A percentile compares a stretch with the other conserved stretches of the same genome.
Evolutionary conservation across 148 eudicot genomes (phyloP).

Genomic region (Cornus suecica): DNA sequence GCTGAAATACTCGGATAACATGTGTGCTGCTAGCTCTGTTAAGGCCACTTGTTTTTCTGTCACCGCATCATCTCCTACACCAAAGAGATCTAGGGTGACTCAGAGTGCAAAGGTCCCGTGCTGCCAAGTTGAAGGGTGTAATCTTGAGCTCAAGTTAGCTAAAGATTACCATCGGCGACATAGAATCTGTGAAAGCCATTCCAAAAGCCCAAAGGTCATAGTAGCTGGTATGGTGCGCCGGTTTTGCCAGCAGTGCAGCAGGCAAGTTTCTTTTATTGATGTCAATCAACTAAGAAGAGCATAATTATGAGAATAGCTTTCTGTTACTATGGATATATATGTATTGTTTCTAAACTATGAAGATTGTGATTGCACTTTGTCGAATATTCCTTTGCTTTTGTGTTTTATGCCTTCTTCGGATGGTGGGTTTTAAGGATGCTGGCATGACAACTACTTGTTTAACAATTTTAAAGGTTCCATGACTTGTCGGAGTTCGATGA

Average conservation of each 20-base stretch:
- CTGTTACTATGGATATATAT: too few relatives aligned
- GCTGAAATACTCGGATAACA: slow-evolving; percentile 47
- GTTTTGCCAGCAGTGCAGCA: slow-evolving; percentile 85
- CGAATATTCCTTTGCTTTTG: background rate
- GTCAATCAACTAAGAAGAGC: background rate
- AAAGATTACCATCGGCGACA: slow-evolving; percentile 68
- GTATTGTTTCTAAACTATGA: background rate
- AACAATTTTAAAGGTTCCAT: slow-evolving; percentile 59
- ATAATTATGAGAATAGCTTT: background rate
- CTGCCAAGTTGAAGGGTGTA: slow-evolving; percentile 70
- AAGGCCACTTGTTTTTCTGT: background rate
- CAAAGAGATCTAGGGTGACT: slow-evolving; percentile 37
- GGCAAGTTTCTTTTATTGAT: slow-evolving; percentile 33
- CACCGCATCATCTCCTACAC: slow-evolving; percentile 17
- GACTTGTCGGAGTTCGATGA: slow-evolving; percentile 74
- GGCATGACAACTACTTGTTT: slow-evolving; percentile 3
- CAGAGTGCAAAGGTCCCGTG: slow-evolving; percentile 23
- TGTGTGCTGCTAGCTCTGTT: slow-evolving; percentile 22
- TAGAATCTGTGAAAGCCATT: slow-evolving; percentile 71
- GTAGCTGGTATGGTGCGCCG: slow-evolving; percentile 58
- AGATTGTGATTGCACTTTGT: background rate
- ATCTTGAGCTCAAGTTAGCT: slow-evolving; percentile 52
- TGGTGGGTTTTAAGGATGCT: background rate
- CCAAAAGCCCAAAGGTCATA: slow-evolving; percentile 63
- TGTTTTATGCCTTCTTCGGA: background rate